Conservation (phyloP, 352 stramenopile genomes). For the Phytophthora meadii region DNA sequence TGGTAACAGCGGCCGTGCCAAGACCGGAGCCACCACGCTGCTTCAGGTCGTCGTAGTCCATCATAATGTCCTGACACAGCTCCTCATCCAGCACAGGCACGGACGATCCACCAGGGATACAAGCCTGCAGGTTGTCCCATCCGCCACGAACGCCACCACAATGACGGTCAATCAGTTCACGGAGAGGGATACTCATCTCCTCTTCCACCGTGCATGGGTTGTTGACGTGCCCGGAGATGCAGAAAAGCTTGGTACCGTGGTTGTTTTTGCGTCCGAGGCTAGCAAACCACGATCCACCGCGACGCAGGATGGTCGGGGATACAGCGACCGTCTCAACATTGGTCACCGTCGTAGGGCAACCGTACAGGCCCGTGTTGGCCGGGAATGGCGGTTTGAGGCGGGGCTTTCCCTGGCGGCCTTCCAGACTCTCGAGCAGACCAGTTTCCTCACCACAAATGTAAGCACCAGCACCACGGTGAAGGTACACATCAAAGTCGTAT, state of each 20-base stretch:
- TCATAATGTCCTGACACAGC: slow-evolving; percentile 96
- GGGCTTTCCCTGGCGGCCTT: slow-evolving; percentile 98
- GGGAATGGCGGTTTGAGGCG: slow-evolving; percentile 99
- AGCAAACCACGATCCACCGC: slow-evolving; percentile 97
- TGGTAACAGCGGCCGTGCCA: slow-evolving; percentile 98
- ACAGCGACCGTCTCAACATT: slow-evolving; percentile 99
- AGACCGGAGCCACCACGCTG: slow-evolving; percentile 94
- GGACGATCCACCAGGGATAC: slow-evolving; percentile 97
- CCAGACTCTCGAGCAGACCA: slow-evolving; percentile 97
- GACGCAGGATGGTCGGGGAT: slow-evolving; percentile 97
- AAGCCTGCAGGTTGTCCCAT: slow-evolving; percentile 99
- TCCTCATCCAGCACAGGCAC: slow-evolving; percentile 96
- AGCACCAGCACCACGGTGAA: slow-evolving; percentile 98
- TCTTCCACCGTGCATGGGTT: slow-evolving; percentile 99
- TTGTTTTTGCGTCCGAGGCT: slow-evolving; percentile 99
- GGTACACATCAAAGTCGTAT: slow-evolving; percentile 99
- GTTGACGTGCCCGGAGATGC: slow-evolving; percentile 99
- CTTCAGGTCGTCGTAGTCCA: slow-evolving; percentile 99
- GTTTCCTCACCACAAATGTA: slow-evolving; percentile 99
- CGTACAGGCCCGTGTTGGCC: slow-evolving; percentile 98
- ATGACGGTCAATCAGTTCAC: slow-evolving; percentile 99
- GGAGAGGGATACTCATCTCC: slow-evolving; percentile 98
- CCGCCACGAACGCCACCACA: slow-evolving; percentile 98
- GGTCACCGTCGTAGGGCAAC: slow-evolving; percentile 99
- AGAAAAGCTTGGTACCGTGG: slow-evolving; percentile 99